Evolutionary conservation across 345 rosid species (phyloP), one percentile per base, ranked within the genome.

Genomic region (Dipteronia sinensis): DNA sequence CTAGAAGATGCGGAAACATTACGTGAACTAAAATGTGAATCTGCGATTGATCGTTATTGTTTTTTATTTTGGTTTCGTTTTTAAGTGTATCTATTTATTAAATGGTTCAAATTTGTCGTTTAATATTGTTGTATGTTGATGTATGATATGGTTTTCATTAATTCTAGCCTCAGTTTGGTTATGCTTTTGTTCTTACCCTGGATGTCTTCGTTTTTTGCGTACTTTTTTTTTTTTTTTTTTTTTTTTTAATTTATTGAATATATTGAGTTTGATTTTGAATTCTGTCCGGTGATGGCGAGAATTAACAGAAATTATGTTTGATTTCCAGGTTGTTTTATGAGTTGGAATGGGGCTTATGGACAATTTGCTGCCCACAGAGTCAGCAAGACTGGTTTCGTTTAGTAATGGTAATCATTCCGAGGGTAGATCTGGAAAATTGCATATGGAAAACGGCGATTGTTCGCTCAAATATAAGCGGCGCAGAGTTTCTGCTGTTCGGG

Each of bases 401-500:
- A 70, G 80, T 46, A 87, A 68, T 68, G 77, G 82, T 42, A 49
- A 65, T 69, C 68, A 31, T 79, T 62, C 79, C 29, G 85, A 80
- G 83, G 82, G 75, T 76, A 77, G 75, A 46, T 63, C 74, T 6
- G 88, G 79, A 73, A 71, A 65, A 51, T 3, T 58, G 10, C 75
- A 64, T 1, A 76, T 75, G 76, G 83, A 58, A 58, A 83, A 81
- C 76, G 89, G 80, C 75, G 64, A 75, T 63, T 73, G 74, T 62
- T 69, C 16, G 22, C 78, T 82, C 38, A 89, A 81, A 83, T 76
- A 68, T 73, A 93, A 85, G 89, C 80, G 75, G 23, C 83, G 84
- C 47, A 81, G 51, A 72, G 84, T 86, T 83, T 84, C 77, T 55
- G 93, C 87, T 4, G 27, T 77, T 73, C 85, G 92, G 17, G 88